A percentile compares a stretch with the other conserved stretches of the same genome.
Evolutionary conservation across 495 filamentous ascomycete species (phyloP).

Genomic region (Choiromyces venosus): DNA sequence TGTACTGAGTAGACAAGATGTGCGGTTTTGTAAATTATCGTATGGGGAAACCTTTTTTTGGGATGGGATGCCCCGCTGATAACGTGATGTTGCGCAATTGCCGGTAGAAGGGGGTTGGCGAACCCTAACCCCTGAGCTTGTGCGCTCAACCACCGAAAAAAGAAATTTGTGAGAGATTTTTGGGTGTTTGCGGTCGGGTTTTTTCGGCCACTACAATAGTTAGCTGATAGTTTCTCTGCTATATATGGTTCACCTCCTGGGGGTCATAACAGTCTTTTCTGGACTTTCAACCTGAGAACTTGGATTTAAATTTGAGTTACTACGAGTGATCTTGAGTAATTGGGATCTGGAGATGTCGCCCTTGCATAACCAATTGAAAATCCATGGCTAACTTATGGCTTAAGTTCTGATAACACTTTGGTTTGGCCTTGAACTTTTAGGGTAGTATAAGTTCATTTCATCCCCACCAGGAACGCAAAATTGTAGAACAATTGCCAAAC

Average conservation of each 20-base stretch:
- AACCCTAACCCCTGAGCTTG: neutral
- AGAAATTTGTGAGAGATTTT: neutral
- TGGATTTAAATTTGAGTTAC: neutral
- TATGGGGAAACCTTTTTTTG: neutral
- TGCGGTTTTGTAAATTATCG: no score
- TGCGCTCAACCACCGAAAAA: neutral
- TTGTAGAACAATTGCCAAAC: no score
- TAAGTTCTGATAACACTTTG: no score
- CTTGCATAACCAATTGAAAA: no score
- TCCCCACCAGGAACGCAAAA: no score
- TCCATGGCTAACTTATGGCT: no score
- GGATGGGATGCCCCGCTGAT: neutral
- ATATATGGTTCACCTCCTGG: neutral
- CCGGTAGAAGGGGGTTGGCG: neutral
- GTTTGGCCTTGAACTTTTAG: no score
- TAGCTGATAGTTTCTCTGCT: neutral
- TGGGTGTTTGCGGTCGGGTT: neutral
- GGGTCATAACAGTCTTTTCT: neutral
- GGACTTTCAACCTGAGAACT: neutral
- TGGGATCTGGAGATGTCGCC: no score
- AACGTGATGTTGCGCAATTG: neutral
- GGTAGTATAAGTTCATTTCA: no score
- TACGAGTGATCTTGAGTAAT: neutral
- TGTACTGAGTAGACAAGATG: slow-evolving; percentile 3
- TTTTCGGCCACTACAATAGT: neutral